Evolutionary conservation across 1,284 basidiomycete species (phyloP), one percentile per base, ranked within the genome.

Genomic region (Quambalaria eucalypti): DNA sequence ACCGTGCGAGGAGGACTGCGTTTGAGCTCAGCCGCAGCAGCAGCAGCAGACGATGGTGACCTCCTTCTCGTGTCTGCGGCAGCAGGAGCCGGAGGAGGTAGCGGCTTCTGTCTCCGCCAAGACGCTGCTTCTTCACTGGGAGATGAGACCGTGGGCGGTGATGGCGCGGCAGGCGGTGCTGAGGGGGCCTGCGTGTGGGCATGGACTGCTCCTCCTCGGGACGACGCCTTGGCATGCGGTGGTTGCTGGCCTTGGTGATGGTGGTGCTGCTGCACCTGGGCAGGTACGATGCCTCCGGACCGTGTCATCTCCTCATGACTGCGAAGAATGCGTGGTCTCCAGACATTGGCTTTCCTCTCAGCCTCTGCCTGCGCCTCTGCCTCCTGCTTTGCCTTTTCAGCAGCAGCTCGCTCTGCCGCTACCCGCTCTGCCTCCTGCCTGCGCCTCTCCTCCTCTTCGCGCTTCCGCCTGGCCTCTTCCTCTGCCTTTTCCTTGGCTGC

Each of bases 401-500:
- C n/a, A 6, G 25, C 42, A 28, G 44, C 52, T 23, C 19, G 40
- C 2, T 25, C 30, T 21, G 38, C 33, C 10, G 7, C 12, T 26
- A 23, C 14, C n/a, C 36, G 51, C 30, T 49, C 48, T 6, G 26
- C 48, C 25, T 49, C 48, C 16, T 19, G 23, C 26, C 28, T 28
- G 12, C 8, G 16, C 30, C 25, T 49, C 16, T 49, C 26, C 6
- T n/a, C 48, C 48, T 49, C 48, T 28, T 49, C 26, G 5, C n/a
- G 28, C 33, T 25, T 26, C 16, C 42, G 47, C 28, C 19, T 26
- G 6, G 40, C 54, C n/a, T 59, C 57, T 48, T 66, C 60, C 10
- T 54, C 39, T 28, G 46, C 48, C 38, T 59, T 64, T 50, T 64
- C 62, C 39, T 65, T 52, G 25, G 63, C 68, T 25, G 59, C 40